Evolutionary conservation across 495 filamentous ascomycete species (phyloP), one percentile per base, ranked within the genome.

Genomic region (Hypoxylon trugodes): DNA sequence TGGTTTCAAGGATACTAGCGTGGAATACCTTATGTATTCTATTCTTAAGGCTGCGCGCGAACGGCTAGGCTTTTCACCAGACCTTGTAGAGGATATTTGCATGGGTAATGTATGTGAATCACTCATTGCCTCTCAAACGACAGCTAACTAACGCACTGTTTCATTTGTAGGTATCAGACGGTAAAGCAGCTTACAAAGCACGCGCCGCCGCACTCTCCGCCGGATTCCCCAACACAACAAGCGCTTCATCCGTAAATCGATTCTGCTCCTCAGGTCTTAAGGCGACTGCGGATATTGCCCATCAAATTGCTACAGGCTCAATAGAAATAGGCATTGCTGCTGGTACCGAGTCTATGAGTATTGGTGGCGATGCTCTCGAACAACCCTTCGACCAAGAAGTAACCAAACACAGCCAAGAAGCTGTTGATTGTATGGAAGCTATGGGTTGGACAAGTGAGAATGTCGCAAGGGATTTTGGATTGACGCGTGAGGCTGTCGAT

Each of bases 401-500:
- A 22, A 75, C 92, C 21, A 80, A 84, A 61, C 85, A 83, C 70
- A 80, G 73, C 57, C 90, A 90, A 71, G 93, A 97, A 70, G 86
- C 91, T 0, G 69, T 73, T 28, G 95, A 98, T 76, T 96, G 92
- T 81, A 84, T 91, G 85, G 87, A 94, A 82, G 87, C 92, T 24
- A 98, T 98, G 95, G 95, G 95, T 0, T 95, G 96, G 86, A 98
- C 95, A 0, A 92, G 88, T 8, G 95, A 98, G 81, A 97, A 98
- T 66, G 91, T 98, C n/a, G 91, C 86, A 41, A 86, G 84, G 47
- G 94, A 97, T 78, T 98, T 98, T 72, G 83, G 88, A 57, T 87
- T 98, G 69, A 76, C 86, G 1, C 86, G 95, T 38, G 87, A 94
- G 70, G 70, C 72, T 61, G 91, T 97, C 73, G 95, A 98, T 73